These are phyloP conservation scores for Polygonum maritimum DNA, from an alignment of 148 eudicot genomes.

Conservation along the genomic window DNA sequence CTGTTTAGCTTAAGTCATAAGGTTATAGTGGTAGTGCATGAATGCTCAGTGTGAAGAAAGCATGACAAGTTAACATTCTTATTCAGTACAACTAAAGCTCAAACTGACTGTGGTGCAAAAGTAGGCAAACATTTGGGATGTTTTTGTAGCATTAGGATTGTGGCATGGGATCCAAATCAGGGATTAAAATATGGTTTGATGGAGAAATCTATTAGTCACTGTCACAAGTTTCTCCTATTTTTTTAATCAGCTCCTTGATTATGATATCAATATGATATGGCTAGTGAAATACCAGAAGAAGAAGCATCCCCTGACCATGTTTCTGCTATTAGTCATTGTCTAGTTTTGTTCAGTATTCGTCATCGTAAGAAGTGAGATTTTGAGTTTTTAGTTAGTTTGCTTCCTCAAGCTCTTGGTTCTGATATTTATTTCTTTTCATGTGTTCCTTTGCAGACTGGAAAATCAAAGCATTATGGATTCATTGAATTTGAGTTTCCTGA, in stretches of 20 bases:
- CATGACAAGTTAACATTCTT: neutral
- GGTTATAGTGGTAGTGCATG: neutral
- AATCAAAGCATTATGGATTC: constrained; percentile 92
- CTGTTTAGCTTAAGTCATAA: neutral
- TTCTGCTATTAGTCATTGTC: neutral
- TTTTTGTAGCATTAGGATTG: neutral
- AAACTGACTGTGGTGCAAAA: neutral
- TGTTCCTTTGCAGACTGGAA: constrained; percentile 63
- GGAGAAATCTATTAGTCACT: neutral
- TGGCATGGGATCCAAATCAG: neutral
- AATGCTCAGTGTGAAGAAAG: neutral
- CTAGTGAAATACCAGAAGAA: neutral
- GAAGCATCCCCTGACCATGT: neutral
- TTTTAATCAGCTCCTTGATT: neutral
- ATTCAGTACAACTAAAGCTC: neutral
- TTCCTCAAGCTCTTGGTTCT: neutral
- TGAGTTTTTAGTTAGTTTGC: neutral
- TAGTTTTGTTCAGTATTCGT: neutral
- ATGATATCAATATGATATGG: neutral
- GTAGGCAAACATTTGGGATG: neutral
- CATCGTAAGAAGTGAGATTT: neutral
- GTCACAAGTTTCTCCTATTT: neutral
- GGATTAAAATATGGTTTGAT: neutral
- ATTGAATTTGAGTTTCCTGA: constrained; percentile 87
- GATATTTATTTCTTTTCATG: neutral